Evolutionary conservation across 257 asterid genomes (phyloP).

Genomic region (Primulina tabacum): DNA sequence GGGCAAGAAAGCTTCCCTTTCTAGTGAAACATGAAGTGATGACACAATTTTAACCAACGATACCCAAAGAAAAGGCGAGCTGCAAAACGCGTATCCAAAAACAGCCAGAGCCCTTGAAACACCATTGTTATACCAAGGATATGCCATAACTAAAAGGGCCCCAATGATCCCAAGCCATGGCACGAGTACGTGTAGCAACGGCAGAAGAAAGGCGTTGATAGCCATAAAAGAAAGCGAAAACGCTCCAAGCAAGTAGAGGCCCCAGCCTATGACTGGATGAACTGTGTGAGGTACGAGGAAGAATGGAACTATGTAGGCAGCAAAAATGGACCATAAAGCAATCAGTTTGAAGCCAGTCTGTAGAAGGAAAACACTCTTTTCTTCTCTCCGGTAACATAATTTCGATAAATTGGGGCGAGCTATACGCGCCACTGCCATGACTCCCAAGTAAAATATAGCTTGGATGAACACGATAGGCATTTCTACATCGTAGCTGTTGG

Average conservation of each 20-base stretch:
- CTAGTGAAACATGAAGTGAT: conserved; percentile 54
- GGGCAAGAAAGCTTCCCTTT: conserved; percentile 80
- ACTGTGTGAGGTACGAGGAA: conserved; percentile 68
- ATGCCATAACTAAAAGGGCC: conserved; percentile 71
- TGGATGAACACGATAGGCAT: conserved; percentile 55
- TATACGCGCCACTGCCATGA: conserved; percentile 58
- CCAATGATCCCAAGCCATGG: conserved; percentile 70
- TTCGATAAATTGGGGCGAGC: conserved; percentile 78
- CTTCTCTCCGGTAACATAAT: conserved; percentile 65
- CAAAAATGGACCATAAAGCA: conserved; percentile 65
- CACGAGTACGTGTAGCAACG: conserved; percentile 56
- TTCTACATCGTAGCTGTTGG: conserved; percentile 62
- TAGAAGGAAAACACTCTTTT: conserved; percentile 52
- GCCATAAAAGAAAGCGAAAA: conserved; percentile 57
- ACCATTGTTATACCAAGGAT: conserved; percentile 78
- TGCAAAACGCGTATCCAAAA: conserved; percentile 71
- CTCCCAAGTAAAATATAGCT: conserved; percentile 57
- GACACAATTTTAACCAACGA: conserved; percentile 55
- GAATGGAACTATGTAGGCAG: conserved; percentile 65
- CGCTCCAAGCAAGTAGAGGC: conserved; percentile 65
- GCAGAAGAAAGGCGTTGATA: conserved; percentile 55
- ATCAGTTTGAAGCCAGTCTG: conserved; percentile 63
- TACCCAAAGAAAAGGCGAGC: conserved; percentile 57
- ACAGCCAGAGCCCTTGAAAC: conserved; percentile 67
- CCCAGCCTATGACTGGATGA: conserved; percentile 87